Conservation (phyloP, 164 flowering plant genomes). For the Berberis thunbergii region DNA sequence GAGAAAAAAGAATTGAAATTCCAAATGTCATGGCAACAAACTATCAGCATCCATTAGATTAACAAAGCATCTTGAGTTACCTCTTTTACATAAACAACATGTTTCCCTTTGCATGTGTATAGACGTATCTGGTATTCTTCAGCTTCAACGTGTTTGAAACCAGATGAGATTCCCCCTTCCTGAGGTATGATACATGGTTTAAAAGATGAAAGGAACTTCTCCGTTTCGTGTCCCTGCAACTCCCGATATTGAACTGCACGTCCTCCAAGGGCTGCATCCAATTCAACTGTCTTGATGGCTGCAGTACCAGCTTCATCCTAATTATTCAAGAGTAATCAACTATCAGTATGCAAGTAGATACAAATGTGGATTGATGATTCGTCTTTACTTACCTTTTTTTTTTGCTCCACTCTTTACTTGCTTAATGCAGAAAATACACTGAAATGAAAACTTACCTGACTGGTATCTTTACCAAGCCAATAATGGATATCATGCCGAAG, state of each 20-base stretch:
- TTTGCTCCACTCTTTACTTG: too few species aligned
- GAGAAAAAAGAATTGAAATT: conserved; percentile 4
- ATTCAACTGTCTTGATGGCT: conserved; percentile 89
- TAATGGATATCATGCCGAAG: conserved; percentile 92
- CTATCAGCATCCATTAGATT: neutral
- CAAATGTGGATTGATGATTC: neutral
- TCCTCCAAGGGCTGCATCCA: conserved; percentile 99
- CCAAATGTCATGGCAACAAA: conserved; percentile 1
- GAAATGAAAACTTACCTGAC: conserved; percentile 45
- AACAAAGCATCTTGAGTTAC: conserved; percentile 34
- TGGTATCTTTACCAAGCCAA: conserved; percentile 97
- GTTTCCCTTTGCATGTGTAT: conserved; percentile 86
- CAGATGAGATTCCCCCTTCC: conserved; percentile 93
- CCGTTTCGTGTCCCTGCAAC: conserved; percentile 97
- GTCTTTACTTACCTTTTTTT: too few species aligned
- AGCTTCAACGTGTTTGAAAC: conserved; percentile 76
- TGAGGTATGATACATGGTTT: conserved; percentile 96
- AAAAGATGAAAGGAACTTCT: conserved; percentile 89
- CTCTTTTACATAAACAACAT: conserved; percentile 96
- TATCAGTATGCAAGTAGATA: conserved; percentile 1
- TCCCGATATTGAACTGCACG: conserved; percentile 99
- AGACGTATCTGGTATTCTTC: conserved; percentile 74
- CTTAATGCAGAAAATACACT: neutral
- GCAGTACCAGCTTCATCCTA: conserved; percentile 99
- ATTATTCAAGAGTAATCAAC: conserved; percentile 9